A percentile compares a stretch with the other conserved stretches of the same genome.
Evolutionary conservation across 257 asterid genomes (phyloP).

Genomic region (Capsicum baccatum): DNA sequence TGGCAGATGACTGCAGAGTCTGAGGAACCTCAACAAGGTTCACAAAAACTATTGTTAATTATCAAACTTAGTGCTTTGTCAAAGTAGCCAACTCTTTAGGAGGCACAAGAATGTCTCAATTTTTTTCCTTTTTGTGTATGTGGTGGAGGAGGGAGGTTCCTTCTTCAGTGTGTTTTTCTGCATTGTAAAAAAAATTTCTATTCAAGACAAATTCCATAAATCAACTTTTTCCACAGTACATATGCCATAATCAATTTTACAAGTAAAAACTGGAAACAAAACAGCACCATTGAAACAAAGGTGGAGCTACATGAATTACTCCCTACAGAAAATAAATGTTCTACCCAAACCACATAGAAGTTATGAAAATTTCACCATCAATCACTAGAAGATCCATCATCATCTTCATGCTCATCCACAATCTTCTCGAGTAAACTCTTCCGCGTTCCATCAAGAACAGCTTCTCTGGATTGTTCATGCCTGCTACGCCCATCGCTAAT

Average conservation of each 20-base stretch:
- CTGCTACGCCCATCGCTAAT: too few species aligned
- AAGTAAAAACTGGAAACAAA: not conserved
- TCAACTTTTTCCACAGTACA: not conserved
- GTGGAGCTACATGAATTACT: too few species aligned
- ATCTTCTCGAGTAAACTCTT: too few species aligned
- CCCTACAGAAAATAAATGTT: too few species aligned
- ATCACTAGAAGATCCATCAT: too few species aligned
- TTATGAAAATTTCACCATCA: too few species aligned
- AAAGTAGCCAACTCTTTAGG: not conserved
- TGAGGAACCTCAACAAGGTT: not conserved
- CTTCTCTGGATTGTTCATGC: too few species aligned
- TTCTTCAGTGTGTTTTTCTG: not conserved
- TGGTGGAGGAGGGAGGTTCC: not conserved
- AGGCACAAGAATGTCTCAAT: not conserved
- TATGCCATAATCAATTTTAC: not conserved
- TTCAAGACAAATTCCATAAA: not conserved
- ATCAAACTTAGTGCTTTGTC: not conserved
- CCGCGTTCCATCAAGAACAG: too few species aligned
- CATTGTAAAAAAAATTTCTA: not conserved
- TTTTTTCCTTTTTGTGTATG: not conserved
- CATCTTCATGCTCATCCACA: too few species aligned
- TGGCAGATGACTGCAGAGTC: constrained; percentile 14
- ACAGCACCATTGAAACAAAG: too few species aligned
- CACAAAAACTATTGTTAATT: not conserved
- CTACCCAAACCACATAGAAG: too few species aligned